Percentiles rank a stretch among this genome's conserved stretches.
These are phyloP conservation scores for Talaromyces trachyspermus DNA, from an alignment of 495 filamentous ascomycete genomes.

Conservation along the genomic window DNA sequence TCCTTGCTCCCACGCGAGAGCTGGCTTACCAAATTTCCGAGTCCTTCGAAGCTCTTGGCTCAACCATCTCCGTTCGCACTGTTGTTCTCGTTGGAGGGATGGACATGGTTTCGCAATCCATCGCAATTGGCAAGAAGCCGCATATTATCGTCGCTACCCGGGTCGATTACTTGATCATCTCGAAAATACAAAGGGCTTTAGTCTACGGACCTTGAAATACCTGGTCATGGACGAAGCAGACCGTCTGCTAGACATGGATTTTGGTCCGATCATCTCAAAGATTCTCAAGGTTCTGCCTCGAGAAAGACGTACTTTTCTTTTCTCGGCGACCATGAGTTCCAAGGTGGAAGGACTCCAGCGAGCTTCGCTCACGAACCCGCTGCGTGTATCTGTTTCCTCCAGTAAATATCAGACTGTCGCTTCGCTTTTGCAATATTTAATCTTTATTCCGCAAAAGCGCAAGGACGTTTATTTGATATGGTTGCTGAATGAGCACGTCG, in stretches of 20 bases:
- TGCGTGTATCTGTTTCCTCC: constrained; percentile 62
- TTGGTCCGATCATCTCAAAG: constrained; percentile 86
- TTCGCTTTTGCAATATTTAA: constrained; percentile 71
- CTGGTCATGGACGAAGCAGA: constrained; percentile 96
- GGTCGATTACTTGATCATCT: constrained; percentile 87
- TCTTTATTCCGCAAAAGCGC: constrained; percentile 80
- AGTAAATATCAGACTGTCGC: constrained; percentile 84
- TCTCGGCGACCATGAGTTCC: constrained; percentile 86
- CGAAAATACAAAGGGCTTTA: constrained; percentile 96
- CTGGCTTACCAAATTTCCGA: constrained; percentile 84
- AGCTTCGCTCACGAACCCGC: constrained; percentile 73
- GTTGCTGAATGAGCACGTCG: constrained; percentile 75
- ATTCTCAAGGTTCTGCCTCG: constrained; percentile 81
- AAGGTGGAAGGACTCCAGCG: constrained; percentile 90
- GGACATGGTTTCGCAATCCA: constrained; percentile 87
- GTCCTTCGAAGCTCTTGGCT: constrained; percentile 74
- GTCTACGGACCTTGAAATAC: constrained; percentile 67
- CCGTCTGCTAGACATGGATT: constrained; percentile 86
- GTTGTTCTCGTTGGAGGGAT: constrained; percentile 84
- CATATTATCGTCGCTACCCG: constrained; percentile 84
- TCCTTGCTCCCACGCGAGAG: constrained; percentile 88
- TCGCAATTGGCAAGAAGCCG: constrained; percentile 84
- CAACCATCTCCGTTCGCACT: constrained; percentile 70
- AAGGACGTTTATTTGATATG: constrained; percentile 89
- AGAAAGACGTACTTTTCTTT: constrained; percentile 77